Evolutionary conservation across 768 basidiomycete genomes (phyloP), one percentile per base, ranked within the genome.

Genomic region (Amanita exitialis): DNA sequence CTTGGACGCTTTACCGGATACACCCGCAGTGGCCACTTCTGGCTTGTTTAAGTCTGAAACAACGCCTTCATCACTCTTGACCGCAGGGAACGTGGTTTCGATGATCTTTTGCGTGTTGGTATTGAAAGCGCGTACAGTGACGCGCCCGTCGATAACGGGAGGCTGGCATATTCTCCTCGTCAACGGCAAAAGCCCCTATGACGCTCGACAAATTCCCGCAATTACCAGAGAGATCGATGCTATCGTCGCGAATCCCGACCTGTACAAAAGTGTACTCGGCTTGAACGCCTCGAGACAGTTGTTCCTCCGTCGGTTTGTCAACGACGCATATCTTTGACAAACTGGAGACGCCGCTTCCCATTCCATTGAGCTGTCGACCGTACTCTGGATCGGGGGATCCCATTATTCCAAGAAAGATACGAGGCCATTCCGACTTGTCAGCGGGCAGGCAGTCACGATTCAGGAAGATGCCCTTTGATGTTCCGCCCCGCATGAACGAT

Each of bases 301-400:
- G 76, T 9, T 62, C 64, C 1, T 64, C 58, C 0, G 76, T 70
- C 5, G 82, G 71, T 39, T 69, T 51, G 6, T 73, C 77, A 2
- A 89, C 79, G 42, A 90, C 75, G 56, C 77, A 79, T 13, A 88
- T 76, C 60, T 90, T 90, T 32, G 83, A 86, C 5, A 86, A 71
- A 51, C 82, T 85, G 13, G 82, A 83, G 7, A 85, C 66, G 3
- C 87, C 87, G 5, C 87, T 85, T 7, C 87, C 87, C 83, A 89
- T 86, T 9, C 87, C 87, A 56, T 90, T 81, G 12, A 89, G 69
- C 63, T 90, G 87, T 13, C 84, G 69, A 1, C 77, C 78, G 56
- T 85, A 67, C 49, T 74, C 68, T 2, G 79, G 71, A 58, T 90
- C 87, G 0, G 87, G 87, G 3, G 85, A 87, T n/a, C 86, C 87